These are phyloP conservation scores for Neodidymelliopsis sp. DNA, from an alignment of 2,329 filamentous ascomycete species.

Conservation along the genomic window DNA sequence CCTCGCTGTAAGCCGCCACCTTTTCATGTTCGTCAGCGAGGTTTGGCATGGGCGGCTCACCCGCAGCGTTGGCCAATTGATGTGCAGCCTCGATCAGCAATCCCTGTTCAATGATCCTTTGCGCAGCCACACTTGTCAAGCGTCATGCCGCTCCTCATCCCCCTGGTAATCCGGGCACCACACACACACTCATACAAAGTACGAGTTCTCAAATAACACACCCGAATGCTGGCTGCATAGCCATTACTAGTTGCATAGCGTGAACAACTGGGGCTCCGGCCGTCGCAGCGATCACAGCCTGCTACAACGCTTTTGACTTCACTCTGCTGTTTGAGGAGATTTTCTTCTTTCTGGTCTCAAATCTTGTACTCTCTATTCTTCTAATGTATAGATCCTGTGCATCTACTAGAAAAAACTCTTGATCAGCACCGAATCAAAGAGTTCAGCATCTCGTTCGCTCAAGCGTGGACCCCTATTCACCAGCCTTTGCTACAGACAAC, in stretches of 20 bases:
- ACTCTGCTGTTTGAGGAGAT: constrained; percentile 32
- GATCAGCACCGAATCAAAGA: too few relatives aligned
- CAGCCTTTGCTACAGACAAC: too few relatives aligned
- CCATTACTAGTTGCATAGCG: constrained; percentile 4
- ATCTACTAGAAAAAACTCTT: too few relatives aligned
- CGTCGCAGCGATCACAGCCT: constrained; percentile 7
- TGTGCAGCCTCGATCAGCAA: background rate
- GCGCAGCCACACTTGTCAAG: background rate
- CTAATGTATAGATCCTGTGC: too few relatives aligned
- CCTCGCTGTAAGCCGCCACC: constrained; percentile 3
- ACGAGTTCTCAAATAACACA: too few relatives aligned
- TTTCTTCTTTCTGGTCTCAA: constrained; percentile 26
- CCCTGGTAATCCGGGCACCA: too few relatives aligned
- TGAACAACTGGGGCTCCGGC: constrained; percentile 17
- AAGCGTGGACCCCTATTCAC: too few relatives aligned
- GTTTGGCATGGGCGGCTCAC: background rate
- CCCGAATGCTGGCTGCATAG: too few relatives aligned
- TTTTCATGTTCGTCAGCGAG: constrained; percentile 3
- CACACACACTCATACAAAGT: too few relatives aligned
- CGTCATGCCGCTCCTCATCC: background rate
- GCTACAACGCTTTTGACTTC: constrained; percentile 28
- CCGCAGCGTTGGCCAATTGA: background rate
- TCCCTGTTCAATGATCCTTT: background rate
- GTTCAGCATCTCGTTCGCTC: too few relatives aligned
- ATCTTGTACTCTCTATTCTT: constrained; percentile 7